Evolutionary conservation across 495 filamentous ascomycete species (phyloP).

Genomic region (Physcia stellaris): DNA sequence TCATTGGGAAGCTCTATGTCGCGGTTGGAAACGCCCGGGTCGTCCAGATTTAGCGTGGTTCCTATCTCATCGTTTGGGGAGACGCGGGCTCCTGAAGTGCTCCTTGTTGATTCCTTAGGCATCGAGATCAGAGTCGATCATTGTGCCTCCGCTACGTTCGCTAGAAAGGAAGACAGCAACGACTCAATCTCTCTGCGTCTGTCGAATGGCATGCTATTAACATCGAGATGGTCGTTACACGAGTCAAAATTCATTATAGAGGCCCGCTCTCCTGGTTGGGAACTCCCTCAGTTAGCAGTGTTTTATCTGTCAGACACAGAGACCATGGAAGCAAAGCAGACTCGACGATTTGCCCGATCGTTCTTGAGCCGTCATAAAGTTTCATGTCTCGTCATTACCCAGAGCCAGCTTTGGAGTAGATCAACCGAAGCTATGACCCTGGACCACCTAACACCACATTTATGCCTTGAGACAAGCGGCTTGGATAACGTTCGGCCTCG

Average conservation of each 20-base stretch:
- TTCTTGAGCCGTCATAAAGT: conserved; percentile 54
- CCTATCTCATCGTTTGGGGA: conserved; percentile 57
- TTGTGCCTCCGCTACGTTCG: conserved; percentile 41
- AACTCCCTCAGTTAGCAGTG: conserved; percentile 56
- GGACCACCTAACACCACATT: conserved; percentile 45
- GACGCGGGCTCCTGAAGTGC: conserved; percentile 45
- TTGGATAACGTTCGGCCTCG: conserved; percentile 32
- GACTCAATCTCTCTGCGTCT: conserved; percentile 41
- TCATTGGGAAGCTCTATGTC: conserved; percentile 30
- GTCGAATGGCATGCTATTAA: conserved; percentile 38
- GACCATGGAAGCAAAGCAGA: conserved; percentile 29
- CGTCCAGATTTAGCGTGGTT: conserved; percentile 59
- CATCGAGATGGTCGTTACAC: conserved; percentile 32
- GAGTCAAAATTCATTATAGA: conserved; percentile 33
- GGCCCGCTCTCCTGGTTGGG: conserved; percentile 42
- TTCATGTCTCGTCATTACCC: conserved; percentile 54
- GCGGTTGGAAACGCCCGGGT: conserved; percentile 32
- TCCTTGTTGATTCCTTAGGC: conserved; percentile 53
- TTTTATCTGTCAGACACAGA: conserved; percentile 51
- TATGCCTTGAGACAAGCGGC: conserved; percentile 53
- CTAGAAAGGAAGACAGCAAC: conserved; percentile 26
- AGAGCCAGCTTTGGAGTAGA: conserved; percentile 39
- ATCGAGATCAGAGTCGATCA: conserved; percentile 64
- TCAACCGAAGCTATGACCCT: conserved; percentile 29
- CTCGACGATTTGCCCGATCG: conserved; percentile 37